Base-by-base conservation (phyloP, 495 filamentous ascomycete species). In the Hypoxylon perforatum region DNA sequence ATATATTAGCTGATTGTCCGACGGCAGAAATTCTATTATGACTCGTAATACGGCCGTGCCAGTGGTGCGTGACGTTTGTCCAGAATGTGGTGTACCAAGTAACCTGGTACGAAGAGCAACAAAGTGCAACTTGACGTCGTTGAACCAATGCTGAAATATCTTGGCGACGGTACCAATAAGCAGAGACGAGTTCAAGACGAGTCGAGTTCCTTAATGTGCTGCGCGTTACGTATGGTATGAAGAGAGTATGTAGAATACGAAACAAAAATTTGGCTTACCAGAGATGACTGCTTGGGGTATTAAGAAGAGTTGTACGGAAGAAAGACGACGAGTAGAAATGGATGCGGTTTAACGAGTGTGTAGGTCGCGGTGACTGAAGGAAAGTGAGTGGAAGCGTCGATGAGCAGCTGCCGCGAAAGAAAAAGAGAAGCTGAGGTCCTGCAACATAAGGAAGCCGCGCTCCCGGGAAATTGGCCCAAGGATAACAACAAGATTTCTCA, bases 381-480 rank as follows among this genome's bases (percentile, higher is more conserved):
- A 55, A 53, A 69, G 55, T 21, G 56, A 64, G 50, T 63, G 55
- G 38, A 63, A 63, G 49, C 25, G 48, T 23, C 36, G 41, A 39
- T 33, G 49, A 57, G 60, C 55, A 48, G 46, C 56, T 46, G 55
- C 8, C n/a, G 19, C 12, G 52, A 52, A 57, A 59, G 56, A 48
- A 47, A 63, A 46, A 51, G 23, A 63, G 48, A 56, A 67, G 36
- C 11, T n/a, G n/a, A n/a, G n/a, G n/a, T 57, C 56, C 22, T 49
- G 48, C 19, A 41, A 39, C 14, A 12, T 4, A 46, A 35, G 42
- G 28, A 63, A 21, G 54, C 65, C 59, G 55, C 54, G 54, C 39
- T 33, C 55, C 49, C 28, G 45, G 58, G 65, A 68, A 68, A 68
- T 64, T 69, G 44, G 44, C 55, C 63, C 30, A 39, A 39, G 65